Evolutionary conservation across 176 grass and related monocot genomes (phyloP).

Genomic region (Cenchrus fungigraminus): DNA sequence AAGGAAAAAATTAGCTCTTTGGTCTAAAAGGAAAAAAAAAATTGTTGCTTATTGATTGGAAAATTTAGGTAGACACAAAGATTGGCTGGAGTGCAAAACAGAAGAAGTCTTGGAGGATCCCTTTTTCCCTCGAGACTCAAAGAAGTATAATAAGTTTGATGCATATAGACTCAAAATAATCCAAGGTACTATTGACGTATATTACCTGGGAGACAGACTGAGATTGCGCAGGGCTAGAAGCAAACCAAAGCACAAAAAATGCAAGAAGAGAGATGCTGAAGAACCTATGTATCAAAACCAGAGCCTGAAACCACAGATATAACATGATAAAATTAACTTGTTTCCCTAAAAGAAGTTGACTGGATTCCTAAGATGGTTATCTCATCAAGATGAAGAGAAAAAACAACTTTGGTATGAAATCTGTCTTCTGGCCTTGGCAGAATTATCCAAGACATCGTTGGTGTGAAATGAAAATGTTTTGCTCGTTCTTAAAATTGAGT

Average conservation of each 20-base stretch:
- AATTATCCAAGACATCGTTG: too few species aligned
- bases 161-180: background rate
- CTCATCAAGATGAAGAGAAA: background rate
- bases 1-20: background rate
- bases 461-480: too few species aligned
- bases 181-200: background rate
- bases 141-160: background rate
- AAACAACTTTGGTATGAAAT: background rate
- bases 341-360: background rate
- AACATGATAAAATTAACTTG: conserved; percentile 21
- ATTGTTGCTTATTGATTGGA: background rate
- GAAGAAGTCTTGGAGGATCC: too few species aligned
- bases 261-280: conserved; percentile 84
- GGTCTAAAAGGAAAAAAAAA: background rate
- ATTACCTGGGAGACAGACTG: conserved; percentile 55
- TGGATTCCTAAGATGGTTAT: background rate
- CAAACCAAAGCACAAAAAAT: conserved; percentile 91
- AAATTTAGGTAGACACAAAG: background rate
- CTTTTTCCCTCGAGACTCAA: background rate
- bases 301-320: conserved; percentile 69
- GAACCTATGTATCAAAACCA: conserved; percentile 91
- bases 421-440: too few species aligned
- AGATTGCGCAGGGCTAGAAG: conserved; percentile 52
- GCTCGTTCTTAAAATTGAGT: too few species aligned
- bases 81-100: too few species aligned